phyloP scores from a whole-genome alignment of 1,139 yeast species.

The Eremothecium cymbalariae region DNA sequence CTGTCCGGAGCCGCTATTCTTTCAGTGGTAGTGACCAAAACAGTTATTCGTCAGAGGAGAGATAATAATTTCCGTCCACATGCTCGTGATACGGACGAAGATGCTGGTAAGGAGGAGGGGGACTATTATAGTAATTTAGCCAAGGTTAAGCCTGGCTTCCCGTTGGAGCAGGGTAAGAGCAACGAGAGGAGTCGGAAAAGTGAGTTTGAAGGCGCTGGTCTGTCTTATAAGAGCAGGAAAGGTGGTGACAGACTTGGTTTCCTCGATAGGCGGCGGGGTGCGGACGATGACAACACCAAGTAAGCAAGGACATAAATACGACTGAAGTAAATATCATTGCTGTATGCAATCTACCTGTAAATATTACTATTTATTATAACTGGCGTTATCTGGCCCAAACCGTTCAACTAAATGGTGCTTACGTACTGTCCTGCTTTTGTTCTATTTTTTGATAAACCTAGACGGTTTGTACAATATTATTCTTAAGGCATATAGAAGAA shows the following conservation, averaged over 20 bases:
- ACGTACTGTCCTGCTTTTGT: too few species aligned
- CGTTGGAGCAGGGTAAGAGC: slow-evolving; percentile 22
- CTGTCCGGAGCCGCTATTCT: slow-evolving; percentile 21
- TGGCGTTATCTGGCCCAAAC: too few species aligned
- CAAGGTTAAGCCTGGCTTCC: slow-evolving; percentile 39
- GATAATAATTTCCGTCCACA: slow-evolving; percentile 25
- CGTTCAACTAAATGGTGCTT: too few species aligned
- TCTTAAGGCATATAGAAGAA: not conserved
- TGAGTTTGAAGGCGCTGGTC: slow-evolving; percentile 59
- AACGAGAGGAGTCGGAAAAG: slow-evolving; percentile 39
- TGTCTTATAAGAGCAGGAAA: slow-evolving; percentile 41
- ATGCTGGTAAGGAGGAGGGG: slow-evolving; percentile 8
- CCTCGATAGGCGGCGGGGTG: slow-evolving; percentile 25
- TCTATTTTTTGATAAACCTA: too few species aligned
- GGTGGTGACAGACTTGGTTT: slow-evolving; percentile 34
- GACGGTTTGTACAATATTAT: too few species aligned
- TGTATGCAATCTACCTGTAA: too few species aligned
- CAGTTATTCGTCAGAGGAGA: slow-evolving; percentile 21
- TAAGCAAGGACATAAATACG: too few species aligned
- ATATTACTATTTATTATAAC: too few species aligned
- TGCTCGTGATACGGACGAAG: slow-evolving; percentile 12
- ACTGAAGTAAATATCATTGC: too few species aligned
- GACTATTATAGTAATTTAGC: slow-evolving; percentile 31
- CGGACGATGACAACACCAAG: too few species aligned
- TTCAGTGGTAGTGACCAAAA: slow-evolving; percentile 23